Percentiles rank a stretch among this genome's conserved stretches.
Evolutionary conservation across 208 protist species (phyloP).

Genomic region (Tritrichomonas foetus): DNA sequence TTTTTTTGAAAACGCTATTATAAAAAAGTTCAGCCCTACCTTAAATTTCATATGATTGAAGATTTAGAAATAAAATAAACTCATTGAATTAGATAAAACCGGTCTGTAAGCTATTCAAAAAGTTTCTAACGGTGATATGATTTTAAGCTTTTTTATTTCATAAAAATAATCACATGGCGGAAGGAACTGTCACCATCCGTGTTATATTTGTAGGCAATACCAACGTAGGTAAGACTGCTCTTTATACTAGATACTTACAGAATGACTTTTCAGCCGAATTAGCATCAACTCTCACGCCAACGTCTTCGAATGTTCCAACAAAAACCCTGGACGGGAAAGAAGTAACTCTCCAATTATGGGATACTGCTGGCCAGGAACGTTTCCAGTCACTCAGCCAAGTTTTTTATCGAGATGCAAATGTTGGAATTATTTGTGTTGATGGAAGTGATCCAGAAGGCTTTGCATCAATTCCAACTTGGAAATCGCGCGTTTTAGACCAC

Average conservation of each 20-base stretch:
- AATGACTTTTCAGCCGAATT: not conserved
- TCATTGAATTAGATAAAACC: too few relatives aligned
- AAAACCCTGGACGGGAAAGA: not conserved
- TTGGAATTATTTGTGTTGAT: not conserved
- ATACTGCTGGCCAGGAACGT: slow-evolving; percentile 3
- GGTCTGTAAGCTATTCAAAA: too few relatives aligned
- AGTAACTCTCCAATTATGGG: not conserved
- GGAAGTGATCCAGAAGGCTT: not conserved
- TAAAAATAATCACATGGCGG: too few relatives aligned
- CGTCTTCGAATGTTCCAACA: not conserved
- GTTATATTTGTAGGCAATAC: slow-evolving; percentile 29
- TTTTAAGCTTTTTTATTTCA: too few relatives aligned
- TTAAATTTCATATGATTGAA: too few relatives aligned
- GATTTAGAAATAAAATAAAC: too few relatives aligned
- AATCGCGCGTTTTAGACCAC: not conserved
- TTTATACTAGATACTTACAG: not conserved
- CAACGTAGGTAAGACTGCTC: not conserved
- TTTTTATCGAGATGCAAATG: not conserved
- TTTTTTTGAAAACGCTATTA: too few relatives aligned
- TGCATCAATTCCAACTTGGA: not conserved
- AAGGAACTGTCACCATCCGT: too few relatives aligned
- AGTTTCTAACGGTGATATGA: too few relatives aligned
- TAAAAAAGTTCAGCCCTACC: too few relatives aligned
- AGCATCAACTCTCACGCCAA: not conserved
- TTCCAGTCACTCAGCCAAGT: not conserved